Evolutionary conservation across 495 filamentous ascomycete genomes (phyloP), one percentile per base, ranked within the genome.

Genomic region (Aspergillus hancockii): DNA sequence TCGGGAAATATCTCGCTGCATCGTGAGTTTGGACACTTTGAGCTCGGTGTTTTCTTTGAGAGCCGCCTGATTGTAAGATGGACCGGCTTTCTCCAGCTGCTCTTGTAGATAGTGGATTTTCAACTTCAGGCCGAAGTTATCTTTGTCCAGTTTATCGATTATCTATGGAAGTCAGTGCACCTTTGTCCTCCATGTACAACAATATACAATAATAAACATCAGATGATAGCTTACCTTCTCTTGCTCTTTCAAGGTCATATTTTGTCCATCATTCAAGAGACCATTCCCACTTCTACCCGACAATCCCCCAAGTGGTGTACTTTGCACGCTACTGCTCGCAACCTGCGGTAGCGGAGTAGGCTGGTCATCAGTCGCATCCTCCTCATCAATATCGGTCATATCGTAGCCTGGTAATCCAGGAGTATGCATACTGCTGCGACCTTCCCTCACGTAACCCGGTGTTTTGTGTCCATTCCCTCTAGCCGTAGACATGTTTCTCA

Each of bases 21-120:
- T 88, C 1, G 90, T 93, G 54, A 93, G 80, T 68, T 88, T 88
- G 68, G 93, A 85, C 53, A 96, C 90, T 74, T 97, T 97, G 41
- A 98, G 85, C 59, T 96, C 93, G 18, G 93, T 93, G 64, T 98
- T 98, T 75, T 98, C 94, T 67, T 89, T 89, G 13, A 98, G 75
- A 0, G 95, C 90, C 21, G 85, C 83, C 63, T 93, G 88, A 68
- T 91, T 93, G 77, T 91, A 91, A 34, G 89, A 88, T 3, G 92
- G 92, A 0, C 94, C 95, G 23, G 87, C 83, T 68, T 93, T 96
- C 38, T 88, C 81, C 16, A 98, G 69, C 23, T 89, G 86, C 63
- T 97, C 91, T 72, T 93, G 92, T 28, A 98, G 79, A 65, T 93
- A 98, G 73, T 96, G 93, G 40, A 98, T 94, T 74, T 97, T 97